Evolutionary conservation across 2,329 filamentous ascomycete genomes (phyloP), one percentile per base, ranked within the genome.

Genomic region (Lasiodiplodia theobromae): DNA sequence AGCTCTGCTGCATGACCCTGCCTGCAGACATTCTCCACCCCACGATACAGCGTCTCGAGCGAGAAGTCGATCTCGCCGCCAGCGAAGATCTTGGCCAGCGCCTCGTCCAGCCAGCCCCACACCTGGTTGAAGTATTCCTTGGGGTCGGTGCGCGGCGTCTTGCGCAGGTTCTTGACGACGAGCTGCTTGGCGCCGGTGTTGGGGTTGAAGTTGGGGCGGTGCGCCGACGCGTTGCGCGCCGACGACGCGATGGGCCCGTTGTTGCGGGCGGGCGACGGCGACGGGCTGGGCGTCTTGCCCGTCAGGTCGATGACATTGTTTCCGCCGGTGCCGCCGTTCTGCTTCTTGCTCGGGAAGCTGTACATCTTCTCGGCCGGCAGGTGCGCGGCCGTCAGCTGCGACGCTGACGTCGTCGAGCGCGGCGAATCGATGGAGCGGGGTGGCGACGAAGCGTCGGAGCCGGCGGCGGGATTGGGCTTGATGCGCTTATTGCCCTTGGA

Each of bases 121-220:
- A 89, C 91, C 74, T 89, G 89, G 51, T 89, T 85, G 74, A 97
- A 93, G 82, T 97, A 98, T 71, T 88, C 86, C 71, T 92, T 89
- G 23, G 92, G 87, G 73, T 93, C 88, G 67, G 87, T 84, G 69
- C 86, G 85, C n/a, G 86, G 82, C 21, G 85, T 85, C 1, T 87
- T 86, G 69, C 91, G 89, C 71, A 97, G 86, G 77, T 97, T 98
- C 86, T 97, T 97, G 74, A 99, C 92, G n/a, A 95, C 88, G 56
- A 99, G 87, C 80, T 91, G 94, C 84, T 91, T 94, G 23, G 93
- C 90, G 38, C 93, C 94, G 12, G 86, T 85, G 74, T 92, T 89
- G 14, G 93, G 90, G 73, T 91, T 92, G 76, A 94, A 92, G 63
- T 83, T 82, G 66, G 78, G 79, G 10, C 75, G 71, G 72, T 80